These are phyloP conservation scores for Meyerozyma guilliermondii DNA, from an alignment of 1,139 yeast species.

Conservation along the genomic window DNA sequence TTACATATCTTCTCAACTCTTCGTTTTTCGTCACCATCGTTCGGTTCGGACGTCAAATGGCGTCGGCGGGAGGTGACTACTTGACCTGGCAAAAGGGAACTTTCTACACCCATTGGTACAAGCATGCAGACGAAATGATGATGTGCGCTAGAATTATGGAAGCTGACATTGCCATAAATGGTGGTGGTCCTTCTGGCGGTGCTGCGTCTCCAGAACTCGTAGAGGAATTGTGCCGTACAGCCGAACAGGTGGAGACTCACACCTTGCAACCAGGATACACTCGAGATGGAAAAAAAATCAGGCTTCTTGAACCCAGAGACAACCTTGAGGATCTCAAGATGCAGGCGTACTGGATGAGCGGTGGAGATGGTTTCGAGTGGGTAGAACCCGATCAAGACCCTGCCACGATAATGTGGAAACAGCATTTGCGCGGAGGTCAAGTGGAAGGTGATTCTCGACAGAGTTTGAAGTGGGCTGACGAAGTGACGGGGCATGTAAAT, in stretches of 20 bases:
- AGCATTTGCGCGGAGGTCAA: slow-evolving; percentile 26
- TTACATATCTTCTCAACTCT: slow-evolving; percentile 60
- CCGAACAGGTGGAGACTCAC: slow-evolving; percentile 16
- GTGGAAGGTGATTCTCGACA: slow-evolving; percentile 12
- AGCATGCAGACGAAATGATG: slow-evolving; percentile 63
- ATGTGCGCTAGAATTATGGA: slow-evolving; percentile 64
- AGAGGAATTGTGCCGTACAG: slow-evolving; percentile 36
- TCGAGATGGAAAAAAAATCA: slow-evolving; percentile 35
- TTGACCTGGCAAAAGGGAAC: slow-evolving; percentile 65
- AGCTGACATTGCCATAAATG: slow-evolving; percentile 53
- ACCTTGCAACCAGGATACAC: slow-evolving; percentile 30
- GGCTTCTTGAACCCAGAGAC: slow-evolving; percentile 37
- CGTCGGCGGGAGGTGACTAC: slow-evolving; percentile 48
- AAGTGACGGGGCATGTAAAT: slow-evolving; percentile 19
- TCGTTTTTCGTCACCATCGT: slow-evolving; percentile 59
- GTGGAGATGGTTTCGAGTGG: slow-evolving; percentile 76
- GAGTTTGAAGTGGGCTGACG: slow-evolving; percentile 34
- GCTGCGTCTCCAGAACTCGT: slow-evolving; percentile 29
- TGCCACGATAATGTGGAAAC: slow-evolving; percentile 57
- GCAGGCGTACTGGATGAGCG: slow-evolving; percentile 74
- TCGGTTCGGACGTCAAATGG: slow-evolving; percentile 46
- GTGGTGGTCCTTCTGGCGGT: slow-evolving; percentile 33
- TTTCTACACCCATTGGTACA: slow-evolving; percentile 59
- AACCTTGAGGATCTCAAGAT: slow-evolving; percentile 50
- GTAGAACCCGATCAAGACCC: slow-evolving; percentile 81